Percentiles rank a stretch among this genome's conserved stretches.
Conservation (phyloP, 2,329 filamentous ascomycete genomes). For the Verruconis gallopava region DNA sequence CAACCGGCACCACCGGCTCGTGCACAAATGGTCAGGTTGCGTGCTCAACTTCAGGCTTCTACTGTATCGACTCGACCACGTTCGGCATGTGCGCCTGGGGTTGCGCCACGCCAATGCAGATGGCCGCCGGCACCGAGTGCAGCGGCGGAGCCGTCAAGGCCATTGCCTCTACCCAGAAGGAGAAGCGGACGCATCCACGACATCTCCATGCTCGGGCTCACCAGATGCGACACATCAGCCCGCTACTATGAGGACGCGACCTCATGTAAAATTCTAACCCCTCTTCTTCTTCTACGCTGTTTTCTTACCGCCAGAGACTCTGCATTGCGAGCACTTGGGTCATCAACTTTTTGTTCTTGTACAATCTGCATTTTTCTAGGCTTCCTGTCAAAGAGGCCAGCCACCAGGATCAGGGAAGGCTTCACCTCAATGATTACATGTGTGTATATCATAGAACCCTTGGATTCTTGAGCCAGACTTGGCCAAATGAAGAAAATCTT, state of each 20-base stretch:
- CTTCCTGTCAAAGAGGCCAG: too few relatives aligned
- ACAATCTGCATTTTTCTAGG: too few relatives aligned
- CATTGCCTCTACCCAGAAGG: not conserved
- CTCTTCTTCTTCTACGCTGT: too few relatives aligned
- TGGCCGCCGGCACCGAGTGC: slow-evolving; percentile 11
- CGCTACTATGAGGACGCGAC: not conserved
- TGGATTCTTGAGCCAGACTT: too few relatives aligned
- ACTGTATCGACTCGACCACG: slow-evolving; percentile 9
- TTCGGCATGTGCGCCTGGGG: slow-evolving; percentile 10
- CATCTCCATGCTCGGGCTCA: not conserved
- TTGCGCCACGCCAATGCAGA: slow-evolving; percentile 8
- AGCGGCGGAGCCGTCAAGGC: slow-evolving; percentile 6
- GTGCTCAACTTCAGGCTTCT: slow-evolving; percentile 10
- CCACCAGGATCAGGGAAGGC: too few relatives aligned
- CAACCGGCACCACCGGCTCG: slow-evolving; percentile 3
- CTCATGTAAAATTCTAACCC: too few relatives aligned
- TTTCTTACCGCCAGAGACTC: too few relatives aligned
- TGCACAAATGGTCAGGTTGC: slow-evolving; percentile 6
- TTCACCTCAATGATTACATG: too few relatives aligned
- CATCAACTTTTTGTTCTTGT: too few relatives aligned
- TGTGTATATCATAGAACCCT: too few relatives aligned
- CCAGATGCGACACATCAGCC: not conserved
- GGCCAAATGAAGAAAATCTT: too few relatives aligned
- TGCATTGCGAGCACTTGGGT: too few relatives aligned
- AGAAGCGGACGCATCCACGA: not conserved